Base-by-base conservation (phyloP, 2,329 filamentous ascomycete species). In the Alternaria rosae region DNA sequence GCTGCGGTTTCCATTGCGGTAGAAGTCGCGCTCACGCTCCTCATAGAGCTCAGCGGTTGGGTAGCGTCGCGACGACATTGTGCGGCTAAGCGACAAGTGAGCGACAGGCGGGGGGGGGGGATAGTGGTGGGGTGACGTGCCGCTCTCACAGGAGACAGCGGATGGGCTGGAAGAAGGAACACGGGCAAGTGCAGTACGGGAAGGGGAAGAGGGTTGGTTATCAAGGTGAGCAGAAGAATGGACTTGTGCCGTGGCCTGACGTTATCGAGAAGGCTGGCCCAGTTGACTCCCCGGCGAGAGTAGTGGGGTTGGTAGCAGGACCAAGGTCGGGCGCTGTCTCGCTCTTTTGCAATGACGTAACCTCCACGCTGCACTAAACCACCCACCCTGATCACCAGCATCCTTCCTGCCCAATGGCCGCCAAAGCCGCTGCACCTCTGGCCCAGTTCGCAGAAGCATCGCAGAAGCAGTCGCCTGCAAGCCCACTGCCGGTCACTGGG, bases 21-120 rank as follows among this genome's bases (percentile, higher is more conserved):
- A 83, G 66, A 84, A 82, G 66, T 85, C 84, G 64, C 83, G 78
- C 69, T 84, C 80, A 56, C 82, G 80, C 70, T 84, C 82, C 54
- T 83, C 82, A 69, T 83, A 84, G 68, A 81, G 75, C 70, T 84
- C 82, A 59, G 82, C 79, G 32, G 80, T 79, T 32, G 79, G 80
- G 67, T 83, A 83, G 72, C 79, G 77, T 59, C 82, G 81, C 66
- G 82, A 81, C 81, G 64, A 58, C 56, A 64, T 65, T 62, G 51
- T 54, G 64, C 44, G 21, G 59, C 55, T 44, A 57, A 62, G 66
- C 64, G 58, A 62, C 53, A 58, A 60, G 65, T 54, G 59, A 62
- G 62, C 59, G 66, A 57, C 60, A 42, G 61, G 54, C 50, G 55
- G 59, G 53, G 52, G 55, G 59, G 53, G 52, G 57, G 54, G 23